Evolutionary conservation across 257 asterid species (phyloP), one percentile per base, ranked within the genome.

Genomic region (Solanum dulcamara): DNA sequence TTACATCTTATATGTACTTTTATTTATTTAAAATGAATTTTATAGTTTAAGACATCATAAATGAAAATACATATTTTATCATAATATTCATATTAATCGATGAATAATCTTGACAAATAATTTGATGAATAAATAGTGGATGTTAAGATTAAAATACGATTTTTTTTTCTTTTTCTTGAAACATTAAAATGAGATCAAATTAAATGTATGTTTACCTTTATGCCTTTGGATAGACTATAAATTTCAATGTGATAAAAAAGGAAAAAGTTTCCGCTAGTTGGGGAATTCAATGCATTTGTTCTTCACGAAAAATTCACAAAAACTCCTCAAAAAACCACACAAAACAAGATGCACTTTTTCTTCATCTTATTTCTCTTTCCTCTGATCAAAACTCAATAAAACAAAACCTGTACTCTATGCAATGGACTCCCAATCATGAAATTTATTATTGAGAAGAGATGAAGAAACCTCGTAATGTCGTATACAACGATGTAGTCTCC

Each of bases 361-460:
- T 44, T 24, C n/a, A 72, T 59, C 67, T 59, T 59, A 32, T 59
- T 59, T 32, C 17, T n/a, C 15, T 59, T 59, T 59, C 67, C 13
- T n/a, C 67, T 59, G 67, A 59, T 74, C 35, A 1, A 40, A 74
- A 74, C 30, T 11, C 10, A 40, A 71, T 37, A 18, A 18, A 20
- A 35, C 18, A 4, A 20, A 37, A 20, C 1, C 0, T 7, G 35
- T 75, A 37, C 32, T 70, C 48, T 37, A 26, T 26, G 37, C 26
- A 75, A 44, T 14, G 6, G 59, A 28, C 53, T 35, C 30, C 15
- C 10, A 79, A 79, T 79, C 42, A 48, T 28, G 83, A 79, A 48
- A 28, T 1, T 15, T 28, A 48, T 64, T 28, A 46, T 79, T 89
- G 91, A 90, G 93, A 88, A 90, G 93, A 88, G 84, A 92, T 92